Base-by-base conservation (phyloP, 805 yeast genomes). In the Teunomyces atbi region DNA sequence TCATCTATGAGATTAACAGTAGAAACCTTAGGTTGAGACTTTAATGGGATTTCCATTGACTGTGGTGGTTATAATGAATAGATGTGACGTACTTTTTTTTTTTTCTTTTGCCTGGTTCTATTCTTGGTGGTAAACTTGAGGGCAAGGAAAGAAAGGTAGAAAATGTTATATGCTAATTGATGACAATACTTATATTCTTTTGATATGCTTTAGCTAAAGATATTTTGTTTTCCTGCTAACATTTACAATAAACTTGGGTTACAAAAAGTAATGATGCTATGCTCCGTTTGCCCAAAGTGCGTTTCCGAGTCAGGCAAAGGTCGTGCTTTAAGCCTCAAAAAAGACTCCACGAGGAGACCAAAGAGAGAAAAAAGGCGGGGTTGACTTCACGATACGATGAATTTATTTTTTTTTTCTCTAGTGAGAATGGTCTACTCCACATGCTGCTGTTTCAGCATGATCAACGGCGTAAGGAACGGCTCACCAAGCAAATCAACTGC, bases 401-500 rank as follows among this genome's bases (percentile, higher is more conserved):
- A 23, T 7, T 23, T 23, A 23, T 21, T 21, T 6, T 6, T 20
- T 6, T 23, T 23, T 21, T 6, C 2, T 21, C 6, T 21, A 19
- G 23, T 37, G 41, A 18, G 19, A 13, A 6, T 37, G 41, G 41
- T 13, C 21, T 23, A 33, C 7, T 33, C 20, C 37, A 12, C 16
- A n/a, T 15, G 28, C 21, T 39, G 32, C 27, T 45, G 45, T 23
- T 45, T 46, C 34, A 48, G 41, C 66, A 78, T 60, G 40, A 76
- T 69, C 56, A 76, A 64, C 3, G 76, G 75, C 26, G 71, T 73
- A 50, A 81, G 58, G 58, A 88, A 88, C n/a, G 78, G 69, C 53
- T 87, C 90, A 13, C 75, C 66, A 46, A 89, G 65, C 46, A 92
- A 62, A 46, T 83, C 86, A 4, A 76, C 68, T 2, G 97, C 96